Evolutionary conservation across 2,329 filamentous ascomycete genomes (phyloP), one percentile per base, ranked within the genome.

Genomic region (Fusarium napiforme): DNA sequence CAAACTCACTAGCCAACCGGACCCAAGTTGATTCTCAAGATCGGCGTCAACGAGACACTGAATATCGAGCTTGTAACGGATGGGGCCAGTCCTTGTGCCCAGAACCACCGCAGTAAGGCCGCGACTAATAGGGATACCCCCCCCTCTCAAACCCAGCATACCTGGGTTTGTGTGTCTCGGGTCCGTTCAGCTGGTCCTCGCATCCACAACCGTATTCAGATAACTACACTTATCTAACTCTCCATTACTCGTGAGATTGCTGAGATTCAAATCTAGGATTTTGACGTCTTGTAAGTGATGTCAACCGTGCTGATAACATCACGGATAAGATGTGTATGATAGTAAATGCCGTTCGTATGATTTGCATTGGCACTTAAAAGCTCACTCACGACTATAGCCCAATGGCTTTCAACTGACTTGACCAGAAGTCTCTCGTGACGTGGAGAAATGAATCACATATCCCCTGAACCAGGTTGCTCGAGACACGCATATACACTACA

Each of bases 41-140:
- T 78, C 79, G 77, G 74, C 77, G 73, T 75, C 69, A 71, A 74
- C 75, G 77, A 81, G 77, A 79, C 76, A 78, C 63, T 75, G 75
- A 65, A 70, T 50, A 69, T 69, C 73, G 67, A 64, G 62, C 71
- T 64, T 76, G 75, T 76, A 64, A 59, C 65, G 68, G 62, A 74
- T 65, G 69, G 64, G 59, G 57, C 71, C 67, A 72, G 67, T 67
- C 62, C 60, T 64, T 55, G 61, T 47, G 53, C 50, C 65, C 55
- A 77, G 71, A 79, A 70, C 67, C 72, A 72, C 77, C 77, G 77
- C 63, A 78, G 77, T 78, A 79, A 73, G 73, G 78, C 78, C 78
- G 78, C 63, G 70, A 43, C 50, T 62, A 64, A 69, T 77, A 78
- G 32, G 40, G 40, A 32, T 53, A 77, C 75, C 55, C 75, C 75